Percentiles rank a stretch among this genome's conserved stretches.
Conservation (phyloP, 164 flowering plant species). For the Malania oleifera region DNA sequence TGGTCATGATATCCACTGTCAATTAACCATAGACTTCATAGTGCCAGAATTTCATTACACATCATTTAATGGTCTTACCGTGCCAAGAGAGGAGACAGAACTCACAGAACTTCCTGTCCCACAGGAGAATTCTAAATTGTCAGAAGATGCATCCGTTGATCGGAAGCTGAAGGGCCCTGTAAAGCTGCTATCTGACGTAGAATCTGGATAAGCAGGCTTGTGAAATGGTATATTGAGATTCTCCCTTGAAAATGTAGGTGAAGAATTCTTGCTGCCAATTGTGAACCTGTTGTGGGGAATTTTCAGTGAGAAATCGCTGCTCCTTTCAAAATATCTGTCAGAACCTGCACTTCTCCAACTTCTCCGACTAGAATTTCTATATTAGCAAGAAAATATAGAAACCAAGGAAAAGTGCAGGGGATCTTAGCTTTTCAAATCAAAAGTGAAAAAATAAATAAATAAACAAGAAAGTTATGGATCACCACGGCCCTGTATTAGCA, state of each 20-base stretch:
- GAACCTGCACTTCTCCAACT: constrained; percentile 18
- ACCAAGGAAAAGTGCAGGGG: not conserved
- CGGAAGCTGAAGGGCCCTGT: constrained; percentile 18
- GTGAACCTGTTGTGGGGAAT: not conserved
- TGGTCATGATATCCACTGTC: no score
- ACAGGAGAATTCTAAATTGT: constrained; percentile 15
- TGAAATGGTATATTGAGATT: not conserved
- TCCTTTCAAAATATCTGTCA: constrained; percentile 3
- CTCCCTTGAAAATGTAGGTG: not conserved
- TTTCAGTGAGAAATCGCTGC: not conserved
- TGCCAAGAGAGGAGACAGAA: constrained; percentile 13
- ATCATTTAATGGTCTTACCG: constrained; percentile 25
- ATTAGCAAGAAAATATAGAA: not conserved
- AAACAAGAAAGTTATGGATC: not conserved
- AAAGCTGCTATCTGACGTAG: constrained; percentile 12
- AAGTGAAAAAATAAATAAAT: not conserved
- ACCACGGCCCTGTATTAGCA: not conserved
- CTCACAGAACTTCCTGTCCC: constrained; percentile 9
- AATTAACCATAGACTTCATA: not conserved
- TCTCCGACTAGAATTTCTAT: not conserved
- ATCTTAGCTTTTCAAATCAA: not conserved
- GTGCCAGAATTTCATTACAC: not conserved
- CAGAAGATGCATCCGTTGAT: constrained; percentile 17
- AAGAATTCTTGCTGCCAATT: not conserved
- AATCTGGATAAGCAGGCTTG: constrained; percentile 1